A percentile compares a stretch with the other conserved stretches of the same genome.
Evolutionary conservation across 2,329 filamentous ascomycete genomes (phyloP).

Genomic region (Whalleya microplaca): DNA sequence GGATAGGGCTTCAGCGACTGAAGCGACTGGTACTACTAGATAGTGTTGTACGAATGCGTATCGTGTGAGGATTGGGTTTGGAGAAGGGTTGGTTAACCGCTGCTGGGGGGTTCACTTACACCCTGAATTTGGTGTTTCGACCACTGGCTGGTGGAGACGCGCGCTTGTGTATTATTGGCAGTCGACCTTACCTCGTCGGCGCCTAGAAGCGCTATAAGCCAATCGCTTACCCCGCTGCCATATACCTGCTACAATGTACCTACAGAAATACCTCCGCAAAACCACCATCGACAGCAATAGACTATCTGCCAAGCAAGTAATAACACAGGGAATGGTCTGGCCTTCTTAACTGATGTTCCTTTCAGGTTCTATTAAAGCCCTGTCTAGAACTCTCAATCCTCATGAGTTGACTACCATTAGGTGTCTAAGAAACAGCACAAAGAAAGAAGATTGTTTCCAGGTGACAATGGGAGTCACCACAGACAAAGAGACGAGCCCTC

Average conservation of each 20-base stretch:
- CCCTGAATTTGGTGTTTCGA: conserved; percentile 26
- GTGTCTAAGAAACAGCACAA: background rate
- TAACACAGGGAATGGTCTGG: no score
- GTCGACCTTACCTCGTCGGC: conserved; percentile 11
- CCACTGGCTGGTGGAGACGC: conserved; percentile 23
- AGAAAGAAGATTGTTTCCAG: background rate
- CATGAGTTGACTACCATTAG: background rate
- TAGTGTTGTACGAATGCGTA: conserved; percentile 12
- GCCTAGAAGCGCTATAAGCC: conserved; percentile 21
- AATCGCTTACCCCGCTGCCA: conserved; percentile 21
- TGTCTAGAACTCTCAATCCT: background rate
- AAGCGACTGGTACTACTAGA: conserved; percentile 4
- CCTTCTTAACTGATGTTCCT: background rate
- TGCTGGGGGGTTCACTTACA: conserved; percentile 14
- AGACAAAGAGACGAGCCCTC: background rate
- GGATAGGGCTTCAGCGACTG: conserved; percentile 12
- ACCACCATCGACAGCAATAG: no score
- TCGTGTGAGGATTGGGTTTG: conserved; percentile 18
- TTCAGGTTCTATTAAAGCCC: background rate
- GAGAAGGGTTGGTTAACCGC: conserved; percentile 31
- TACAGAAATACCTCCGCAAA: background rate
- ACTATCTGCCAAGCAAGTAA: no score
- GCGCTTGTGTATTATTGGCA: conserved; percentile 33
- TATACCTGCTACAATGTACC: background rate
- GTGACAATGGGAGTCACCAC: background rate